phyloP scores from a whole-genome alignment of 805 yeast species.

The Danielozyma ontarioensis region DNA sequence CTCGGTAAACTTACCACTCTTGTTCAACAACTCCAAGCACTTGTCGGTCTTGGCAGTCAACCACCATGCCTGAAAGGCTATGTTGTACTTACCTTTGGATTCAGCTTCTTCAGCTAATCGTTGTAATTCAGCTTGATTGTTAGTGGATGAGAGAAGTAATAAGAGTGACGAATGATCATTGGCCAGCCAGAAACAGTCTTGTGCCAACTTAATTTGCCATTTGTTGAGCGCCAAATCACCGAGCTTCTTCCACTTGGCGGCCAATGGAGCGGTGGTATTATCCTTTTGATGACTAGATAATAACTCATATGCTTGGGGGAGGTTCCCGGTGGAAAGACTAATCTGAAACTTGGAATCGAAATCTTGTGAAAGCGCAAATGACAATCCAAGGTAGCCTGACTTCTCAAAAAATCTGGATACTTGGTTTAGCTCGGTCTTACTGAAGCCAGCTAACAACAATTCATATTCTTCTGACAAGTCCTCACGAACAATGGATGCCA shows the following conservation, averaged over 20 bases:
- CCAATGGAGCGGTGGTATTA: conserved; percentile 43
- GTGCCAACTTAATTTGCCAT: conserved; percentile 81
- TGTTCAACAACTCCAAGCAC: conserved; percentile 60
- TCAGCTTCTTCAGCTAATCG: conserved; percentile 65
- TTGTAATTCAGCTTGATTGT: conserved; percentile 55
- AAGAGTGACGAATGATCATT: conserved; percentile 78
- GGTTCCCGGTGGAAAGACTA: conserved; percentile 70
- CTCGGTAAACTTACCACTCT: conserved; percentile 71
- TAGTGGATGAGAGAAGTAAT: conserved; percentile 76
- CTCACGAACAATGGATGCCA: conserved; percentile 44
- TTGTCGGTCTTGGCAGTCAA: conserved; percentile 62
- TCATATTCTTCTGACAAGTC: conserved; percentile 50
- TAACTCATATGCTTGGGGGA: conserved; percentile 61
- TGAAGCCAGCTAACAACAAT: conserved; percentile 50
- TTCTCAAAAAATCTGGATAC: conserved; percentile 91
- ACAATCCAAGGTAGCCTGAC: conserved; percentile 82
- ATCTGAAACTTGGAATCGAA: conserved; percentile 88
- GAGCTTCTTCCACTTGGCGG: conserved; percentile 77
- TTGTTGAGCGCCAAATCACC: conserved; percentile 80
- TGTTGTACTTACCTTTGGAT: conserved; percentile 73
- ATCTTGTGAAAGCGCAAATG: conserved; percentile 78
- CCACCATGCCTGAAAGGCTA: conserved; percentile 93
- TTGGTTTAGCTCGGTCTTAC: conserved; percentile 63
- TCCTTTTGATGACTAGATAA: conserved; percentile 29
- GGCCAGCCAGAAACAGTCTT: conserved; percentile 71